Evolutionary conservation across 768 basidiomycete species (phyloP), one percentile per base, ranked within the genome.

Genomic region (Candolleomyces efflorescens): DNA sequence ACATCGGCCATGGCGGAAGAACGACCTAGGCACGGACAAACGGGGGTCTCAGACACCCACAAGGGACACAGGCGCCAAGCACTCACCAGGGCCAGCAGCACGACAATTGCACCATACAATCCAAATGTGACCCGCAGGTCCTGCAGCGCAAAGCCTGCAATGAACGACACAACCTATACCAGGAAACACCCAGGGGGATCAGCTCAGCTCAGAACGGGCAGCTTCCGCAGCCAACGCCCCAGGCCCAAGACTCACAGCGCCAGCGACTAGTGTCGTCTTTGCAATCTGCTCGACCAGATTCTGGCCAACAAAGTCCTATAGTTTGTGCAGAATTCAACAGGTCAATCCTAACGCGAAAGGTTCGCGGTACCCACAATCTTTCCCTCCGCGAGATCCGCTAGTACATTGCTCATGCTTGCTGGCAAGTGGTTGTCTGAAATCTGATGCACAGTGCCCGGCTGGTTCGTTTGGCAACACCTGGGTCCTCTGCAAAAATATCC

Each of bases 1-100:
- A 88, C 69, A 81, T 72, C 0, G 84, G 80, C 90, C 90, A 92
- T 9, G 85, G 84, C 0, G 89, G 90, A 3, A 91, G 59, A 12
- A 84, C 74, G 48, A 77, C 68, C 89, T 90, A 60, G 17, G 49
- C 20, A 38, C 43, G 7, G 37, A 32, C 50, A 44, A 23, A 46
- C 18, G 48, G 13, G 22, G 39, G 55, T 48, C 27, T 46, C 45
- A 43, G 15, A 41, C 13, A 32, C 56, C 32, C 24, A 24, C 10
- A 27, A 15, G 13, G 26, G 22, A 20, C 44, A 12, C 13, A 54
- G 39, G 22, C 53, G 43, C 53, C 22, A 17, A 49, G 23, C n/a
- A 70, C 78, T 64, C 61, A 83, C 82, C 62, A 81, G 46, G 3
- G 72, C 69, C n/a, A 82, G 68, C 11, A 73, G 60, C 2, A 73